Evolutionary conservation across 164 flowering plant genomes (phyloP), one percentile per base, ranked within the genome.

Genomic region (Magnolia kwangsiensis): DNA sequence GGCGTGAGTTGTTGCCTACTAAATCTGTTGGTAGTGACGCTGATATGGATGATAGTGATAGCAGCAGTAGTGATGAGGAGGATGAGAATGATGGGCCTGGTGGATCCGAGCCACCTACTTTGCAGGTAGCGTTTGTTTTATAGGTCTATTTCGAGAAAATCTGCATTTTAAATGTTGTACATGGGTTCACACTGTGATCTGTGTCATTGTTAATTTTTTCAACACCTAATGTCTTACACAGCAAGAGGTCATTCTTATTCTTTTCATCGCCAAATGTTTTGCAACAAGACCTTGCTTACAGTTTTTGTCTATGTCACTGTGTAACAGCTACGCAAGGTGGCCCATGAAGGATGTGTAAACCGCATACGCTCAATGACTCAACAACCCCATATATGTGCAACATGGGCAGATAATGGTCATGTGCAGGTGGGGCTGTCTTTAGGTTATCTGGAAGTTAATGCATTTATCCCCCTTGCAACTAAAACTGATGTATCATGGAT

Each of bases 341-440:
- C 86, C 63, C 99, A 92, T 89, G 87, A 88, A 75, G 98, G 99
- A 77, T 83, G 95, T 81, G 89, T 96, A 21, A 96, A 96, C 78
- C 90, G 98, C 19, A 91, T 94, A 70, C 95, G 98, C 67, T 89
- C 95, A 29, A 94, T 96, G 98, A 63, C 86, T 51, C 97, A 96
- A 76, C 85, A 82, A 77, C 97, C 98, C 63, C 97, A 96, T 76
- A 91, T 96, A 78, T 90, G 94, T 88, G 99, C 97, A 45, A 85
- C 98, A 61, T 96, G 98, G 98, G 94, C 86, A 14, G 98, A 96
- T 79, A 79, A 89, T 74, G 98, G 98, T 58, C 91, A 81, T 86
- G 98, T 94, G 75, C 97, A 96, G 97, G 99, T 94, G 61, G n/a
- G 82, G 87, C 37, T 27, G 10, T 70, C 72, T 45, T 20, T 13